These are phyloP conservation scores for Aspergillus tanneri DNA, from an alignment of 2,329 filamentous ascomycete species.

Conservation along the genomic window DNA sequence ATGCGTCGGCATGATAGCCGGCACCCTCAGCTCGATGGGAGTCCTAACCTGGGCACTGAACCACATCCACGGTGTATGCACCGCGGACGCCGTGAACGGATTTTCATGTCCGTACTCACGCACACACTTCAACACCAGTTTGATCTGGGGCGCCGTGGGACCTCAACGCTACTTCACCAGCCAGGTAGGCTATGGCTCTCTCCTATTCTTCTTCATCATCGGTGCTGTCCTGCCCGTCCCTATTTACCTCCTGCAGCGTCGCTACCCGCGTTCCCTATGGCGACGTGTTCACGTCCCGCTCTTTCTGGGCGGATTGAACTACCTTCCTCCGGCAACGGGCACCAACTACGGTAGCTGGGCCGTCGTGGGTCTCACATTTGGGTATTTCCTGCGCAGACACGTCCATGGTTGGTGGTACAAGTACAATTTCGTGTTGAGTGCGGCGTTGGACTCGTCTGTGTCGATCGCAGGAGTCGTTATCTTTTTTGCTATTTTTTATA, in stretches of 20 bases:
- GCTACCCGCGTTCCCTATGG: slow-evolving; percentile 49
- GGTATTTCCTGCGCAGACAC: slow-evolving; percentile 60
- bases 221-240: slow-evolving; percentile 61
- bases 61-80: slow-evolving; percentile 47
- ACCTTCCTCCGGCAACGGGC: slow-evolving; percentile 63
- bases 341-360: slow-evolving; percentile 70
- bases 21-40: slow-evolving; percentile 44
- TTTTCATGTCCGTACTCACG: slow-evolving; percentile 55
- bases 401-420: slow-evolving; percentile 68
- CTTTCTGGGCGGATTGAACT: slow-evolving; percentile 19
- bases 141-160: slow-evolving; percentile 70
- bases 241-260: slow-evolving; percentile 56
- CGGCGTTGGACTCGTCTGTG: slow-evolving; percentile 56
- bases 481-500: slow-evolving; percentile 30
- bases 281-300: slow-evolving; percentile 13
- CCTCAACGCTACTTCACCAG: slow-evolving; percentile 64
- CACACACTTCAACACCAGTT: slow-evolving; percentile 64
- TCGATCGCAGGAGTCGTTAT: slow-evolving; percentile 28
- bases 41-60: slow-evolving; percentile 48
- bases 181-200: slow-evolving; percentile 57
- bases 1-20: slow-evolving; percentile 48
- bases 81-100: slow-evolving; percentile 57
- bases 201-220: slow-evolving; percentile 69
- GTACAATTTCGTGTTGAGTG: slow-evolving; percentile 71
- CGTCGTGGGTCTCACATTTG: slow-evolving; percentile 62